These are phyloP conservation scores for Bidens hawaiensis DNA, from an alignment of 140 eudicot species.

Conservation along the genomic window DNA sequence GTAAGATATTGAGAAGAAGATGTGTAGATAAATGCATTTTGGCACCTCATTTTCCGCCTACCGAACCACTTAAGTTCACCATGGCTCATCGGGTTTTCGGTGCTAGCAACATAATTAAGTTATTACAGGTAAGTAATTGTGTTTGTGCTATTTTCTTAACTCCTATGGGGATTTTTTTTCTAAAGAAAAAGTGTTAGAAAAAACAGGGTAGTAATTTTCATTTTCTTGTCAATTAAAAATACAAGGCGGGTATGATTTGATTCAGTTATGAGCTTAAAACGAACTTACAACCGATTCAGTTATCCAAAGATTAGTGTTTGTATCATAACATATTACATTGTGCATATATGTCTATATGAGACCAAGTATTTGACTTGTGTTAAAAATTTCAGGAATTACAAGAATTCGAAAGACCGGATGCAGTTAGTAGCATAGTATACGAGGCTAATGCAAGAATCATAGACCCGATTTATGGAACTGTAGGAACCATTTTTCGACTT, in stretches of 20 bases:
- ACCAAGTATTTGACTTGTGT: background rate
- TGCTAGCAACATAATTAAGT: background rate
- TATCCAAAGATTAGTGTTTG: background rate
- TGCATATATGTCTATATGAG: background rate
- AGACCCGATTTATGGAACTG: slow-evolving; percentile 67
- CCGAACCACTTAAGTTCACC: background rate
- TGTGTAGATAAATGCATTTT: background rate
- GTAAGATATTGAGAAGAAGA: background rate
- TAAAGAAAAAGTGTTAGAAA: background rate
- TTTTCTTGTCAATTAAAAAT: no score
- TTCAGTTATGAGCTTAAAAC: background rate
- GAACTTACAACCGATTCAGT: no score
- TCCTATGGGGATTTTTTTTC: background rate
- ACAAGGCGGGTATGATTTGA: background rate
- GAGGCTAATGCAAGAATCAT: slow-evolving; percentile 65
- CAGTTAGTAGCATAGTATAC: slow-evolving; percentile 73
- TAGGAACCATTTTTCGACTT: slow-evolving; percentile 61
- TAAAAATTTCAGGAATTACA: slow-evolving; percentile 40
- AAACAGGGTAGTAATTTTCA: background rate
- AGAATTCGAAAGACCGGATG: slow-evolving; percentile 51
- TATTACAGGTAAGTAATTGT: slow-evolving; percentile 4
- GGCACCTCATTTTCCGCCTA: slow-evolving; percentile 1
- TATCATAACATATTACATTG: background rate
- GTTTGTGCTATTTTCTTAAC: background rate
- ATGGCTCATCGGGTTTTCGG: slow-evolving; percentile 5